Percentiles rank a stretch among this genome's conserved stretches.
Evolutionary conservation across 2,329 filamentous ascomycete species (phyloP).

Genomic region (Trichoderma sp.): DNA sequence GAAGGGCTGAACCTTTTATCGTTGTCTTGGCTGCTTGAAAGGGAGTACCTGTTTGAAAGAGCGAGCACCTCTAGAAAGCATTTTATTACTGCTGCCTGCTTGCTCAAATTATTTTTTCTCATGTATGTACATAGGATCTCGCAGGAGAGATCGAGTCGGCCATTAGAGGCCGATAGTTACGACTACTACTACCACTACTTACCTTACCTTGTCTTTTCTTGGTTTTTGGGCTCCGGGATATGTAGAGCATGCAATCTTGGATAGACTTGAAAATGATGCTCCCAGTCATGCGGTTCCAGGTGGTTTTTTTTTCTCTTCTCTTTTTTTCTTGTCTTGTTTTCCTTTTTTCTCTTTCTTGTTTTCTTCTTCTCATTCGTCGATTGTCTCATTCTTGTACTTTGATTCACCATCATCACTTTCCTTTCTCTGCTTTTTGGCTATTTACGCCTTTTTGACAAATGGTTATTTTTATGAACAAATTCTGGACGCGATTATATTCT

Average conservation of each 20-base stretch:
- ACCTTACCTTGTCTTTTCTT: background rate
- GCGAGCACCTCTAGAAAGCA: background rate
- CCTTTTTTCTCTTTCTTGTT: background rate
- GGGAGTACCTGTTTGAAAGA: constrained; percentile 11
- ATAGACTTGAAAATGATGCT: constrained; percentile 4
- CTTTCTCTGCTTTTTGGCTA: background rate
- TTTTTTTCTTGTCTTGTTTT: background rate
- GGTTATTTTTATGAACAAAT: background rate
- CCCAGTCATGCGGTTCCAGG: background rate
- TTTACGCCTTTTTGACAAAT: background rate
- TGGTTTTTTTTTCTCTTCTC: background rate
- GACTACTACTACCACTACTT: constrained; percentile 4
- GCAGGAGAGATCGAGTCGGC: constrained; percentile 11
- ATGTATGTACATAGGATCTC: constrained; percentile 18
- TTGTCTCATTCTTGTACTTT: background rate
- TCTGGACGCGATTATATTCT: background rate
- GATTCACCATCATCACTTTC: background rate
- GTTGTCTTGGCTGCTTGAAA: constrained; percentile 13
- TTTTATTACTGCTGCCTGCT: background rate
- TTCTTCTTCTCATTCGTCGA: background rate
- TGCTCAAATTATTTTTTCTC: constrained; percentile 3
- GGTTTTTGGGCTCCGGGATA: background rate
- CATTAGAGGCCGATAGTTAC: constrained; percentile 15
- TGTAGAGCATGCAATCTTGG: constrained; percentile 7
- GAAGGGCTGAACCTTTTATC: constrained; percentile 9